Evolutionary conservation across 2,329 filamentous ascomycete species (phyloP), one percentile per base, ranked within the genome.

Genomic region (Penicillium nordicum): DNA sequence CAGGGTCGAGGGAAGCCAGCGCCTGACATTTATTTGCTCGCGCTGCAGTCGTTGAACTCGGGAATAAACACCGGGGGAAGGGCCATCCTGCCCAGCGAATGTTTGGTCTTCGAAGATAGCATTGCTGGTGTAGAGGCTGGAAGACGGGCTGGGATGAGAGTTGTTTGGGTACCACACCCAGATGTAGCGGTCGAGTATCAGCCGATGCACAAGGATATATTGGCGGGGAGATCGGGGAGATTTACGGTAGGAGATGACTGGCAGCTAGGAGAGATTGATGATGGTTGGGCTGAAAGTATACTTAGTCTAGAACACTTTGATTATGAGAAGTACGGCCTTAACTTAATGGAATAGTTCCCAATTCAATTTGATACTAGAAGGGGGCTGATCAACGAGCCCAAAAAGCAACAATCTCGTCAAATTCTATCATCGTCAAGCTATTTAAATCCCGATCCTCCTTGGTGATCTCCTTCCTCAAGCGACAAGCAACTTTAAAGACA

Each of bases 241-340:
- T 57, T 62, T 27, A 49, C 64, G 5, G 60, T 72, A 30, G 69
- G 69, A 34, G 60, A 73, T 14, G 67, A 71, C 16, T 65, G 67
- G 51, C 69, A 72, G 50, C 64, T 72, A 18, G 74, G 74, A 21
- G 60, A 67, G 30, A 37, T 73, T 43, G 70, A 72, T 40, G 74
- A 78, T 52, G 74, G 72, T 23, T 77, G 72, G 73, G 73, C 65
- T 51, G 71, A 74, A 55, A 63, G 63, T 21, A 66, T 77, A 34
- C 27, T 48, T 0, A 76, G 62, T 52, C 46, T 78, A 27, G 73
- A 76, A 56, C 42, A 71, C 23, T 77, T 77, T 27, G 62, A 72
- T 29, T 77, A 76, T 34, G 65, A 66, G 45, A 73, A 67, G 46
- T 78, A 73, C 43, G 71, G 72, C 11, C 72, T 76, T 21, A 14